Conservation (phyloP, 1,139 yeast genomes). For the Waltiozyma sp. region DNA sequence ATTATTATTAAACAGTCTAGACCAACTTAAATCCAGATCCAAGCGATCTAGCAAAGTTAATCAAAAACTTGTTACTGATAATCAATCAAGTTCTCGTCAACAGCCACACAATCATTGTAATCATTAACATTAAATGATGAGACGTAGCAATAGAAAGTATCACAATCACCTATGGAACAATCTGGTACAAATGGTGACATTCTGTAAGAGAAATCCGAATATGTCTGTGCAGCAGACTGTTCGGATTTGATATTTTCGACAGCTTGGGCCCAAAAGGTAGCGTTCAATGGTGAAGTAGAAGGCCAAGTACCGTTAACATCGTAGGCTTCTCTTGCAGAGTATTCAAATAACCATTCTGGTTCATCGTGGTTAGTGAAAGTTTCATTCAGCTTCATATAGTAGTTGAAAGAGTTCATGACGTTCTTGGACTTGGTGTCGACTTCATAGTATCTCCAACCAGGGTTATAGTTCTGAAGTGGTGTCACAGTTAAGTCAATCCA, state of each 20-base stretch:
- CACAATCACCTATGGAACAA: constrained; percentile 33
- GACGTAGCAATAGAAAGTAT: constrained; percentile 33
- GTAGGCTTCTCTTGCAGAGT: constrained; percentile 41
- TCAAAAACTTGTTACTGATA: too few relatives aligned
- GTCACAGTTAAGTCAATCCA: constrained; percentile 63
- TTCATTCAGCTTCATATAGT: constrained; percentile 40
- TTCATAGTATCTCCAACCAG: constrained; percentile 64
- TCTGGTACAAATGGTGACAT: constrained; percentile 38
- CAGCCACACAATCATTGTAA: background rate
- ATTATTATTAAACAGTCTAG: too few relatives aligned
- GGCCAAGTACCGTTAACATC: constrained; percentile 39
- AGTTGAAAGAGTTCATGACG: constrained; percentile 49
- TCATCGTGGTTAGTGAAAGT: constrained; percentile 38
- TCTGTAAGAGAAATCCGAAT: constrained; percentile 38
- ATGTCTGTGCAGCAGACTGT: constrained; percentile 34
- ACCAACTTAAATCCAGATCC: too few relatives aligned
- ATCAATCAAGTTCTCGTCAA: background rate
- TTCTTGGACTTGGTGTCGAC: constrained; percentile 55
- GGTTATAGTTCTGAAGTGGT: constrained; percentile 48
- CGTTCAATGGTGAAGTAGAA: constrained; percentile 38
- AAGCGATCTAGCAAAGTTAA: too few relatives aligned
- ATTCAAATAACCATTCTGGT: constrained; percentile 45
- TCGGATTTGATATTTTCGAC: constrained; percentile 23
- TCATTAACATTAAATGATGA: constrained; percentile 1
- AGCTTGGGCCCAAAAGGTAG: constrained; percentile 44